These are phyloP conservation scores for Fusarium equiseti DNA, from an alignment of 2,329 filamentous ascomycete genomes.

Conservation along the genomic window DNA sequence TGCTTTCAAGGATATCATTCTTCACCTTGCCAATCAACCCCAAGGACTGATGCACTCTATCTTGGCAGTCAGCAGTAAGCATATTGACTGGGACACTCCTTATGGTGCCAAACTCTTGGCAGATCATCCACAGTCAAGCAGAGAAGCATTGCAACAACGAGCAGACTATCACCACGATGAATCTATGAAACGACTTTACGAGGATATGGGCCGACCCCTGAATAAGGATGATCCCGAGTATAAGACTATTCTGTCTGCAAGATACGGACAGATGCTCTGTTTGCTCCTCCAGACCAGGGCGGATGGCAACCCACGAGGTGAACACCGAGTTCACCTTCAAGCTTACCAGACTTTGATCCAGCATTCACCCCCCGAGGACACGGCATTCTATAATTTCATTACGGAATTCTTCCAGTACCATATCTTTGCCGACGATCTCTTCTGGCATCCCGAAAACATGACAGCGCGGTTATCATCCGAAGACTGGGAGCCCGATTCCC, in stretches of 20 bases:
- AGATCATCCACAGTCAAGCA: constrained; percentile 61
- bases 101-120: constrained; percentile 67
- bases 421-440: constrained; percentile 72
- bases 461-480: constrained; percentile 57
- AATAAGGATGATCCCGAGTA: constrained; percentile 59
- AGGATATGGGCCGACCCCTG: constrained; percentile 58
- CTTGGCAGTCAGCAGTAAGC: constrained; percentile 83
- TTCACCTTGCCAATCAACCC: constrained; percentile 84
- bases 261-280: constrained; percentile 74
- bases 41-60: constrained; percentile 91
- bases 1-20: constrained; percentile 85
- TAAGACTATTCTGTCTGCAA: constrained; percentile 63
- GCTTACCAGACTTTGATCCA: constrained; percentile 80
- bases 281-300: constrained; percentile 69
- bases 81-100: constrained; percentile 71
- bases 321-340: constrained; percentile 83
- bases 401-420: constrained; percentile 91
- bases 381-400: constrained; percentile 72
- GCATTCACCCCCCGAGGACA: constrained; percentile 69
- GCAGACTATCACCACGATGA: constrained; percentile 68
- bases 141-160: constrained; percentile 61
- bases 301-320: constrained; percentile 69
- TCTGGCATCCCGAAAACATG: constrained; percentile 60
- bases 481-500: constrained; percentile 57
- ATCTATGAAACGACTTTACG: constrained; percentile 65